Percentiles rank a stretch among this genome's conserved stretches.
phyloP scores from a whole-genome alignment of 306 rosid species.

The Vigna unguiculata region DNA sequence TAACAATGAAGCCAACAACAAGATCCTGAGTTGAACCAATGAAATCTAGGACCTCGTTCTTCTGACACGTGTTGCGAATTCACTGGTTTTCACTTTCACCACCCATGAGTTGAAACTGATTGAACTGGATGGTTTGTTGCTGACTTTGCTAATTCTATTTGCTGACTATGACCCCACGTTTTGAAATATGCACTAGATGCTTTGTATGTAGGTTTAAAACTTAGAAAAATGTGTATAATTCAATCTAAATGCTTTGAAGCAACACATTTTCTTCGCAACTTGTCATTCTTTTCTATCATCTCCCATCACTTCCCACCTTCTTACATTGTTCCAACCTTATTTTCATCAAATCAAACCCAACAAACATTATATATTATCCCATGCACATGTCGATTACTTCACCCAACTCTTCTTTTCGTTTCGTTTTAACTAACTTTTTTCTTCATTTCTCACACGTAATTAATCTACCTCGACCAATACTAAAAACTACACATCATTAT shows the following conservation, averaged over 20 bases:
- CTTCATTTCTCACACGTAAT: conserved; percentile 3
- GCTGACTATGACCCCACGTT: neutral
- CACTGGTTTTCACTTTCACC: conserved; percentile 17
- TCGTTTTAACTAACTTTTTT: conserved; percentile 6
- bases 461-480: neutral
- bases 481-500: neutral
- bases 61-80: conserved; percentile 40
- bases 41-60: too few species aligned
- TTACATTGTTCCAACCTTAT: neutral
- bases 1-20: too few species aligned
- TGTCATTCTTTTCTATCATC: neutral
- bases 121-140: neutral
- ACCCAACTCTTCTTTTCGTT: too few species aligned
- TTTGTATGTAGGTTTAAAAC: neutral
- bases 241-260: conserved; percentile 22
- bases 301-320: neutral
- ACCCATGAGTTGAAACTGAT: neutral
- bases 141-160: neutral
- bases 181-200: neutral
- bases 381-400: too few species aligned
- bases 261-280: neutral
- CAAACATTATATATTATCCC: neutral
- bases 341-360: conserved; percentile 11
- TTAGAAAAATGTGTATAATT: neutral
- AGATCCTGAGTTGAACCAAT: too few species aligned